A percentile compares a stretch with the other conserved stretches of the same genome.
phyloP scores from a whole-genome alignment of 495 filamentous ascomycete species.

The Hypoxylon trugodes region DNA sequence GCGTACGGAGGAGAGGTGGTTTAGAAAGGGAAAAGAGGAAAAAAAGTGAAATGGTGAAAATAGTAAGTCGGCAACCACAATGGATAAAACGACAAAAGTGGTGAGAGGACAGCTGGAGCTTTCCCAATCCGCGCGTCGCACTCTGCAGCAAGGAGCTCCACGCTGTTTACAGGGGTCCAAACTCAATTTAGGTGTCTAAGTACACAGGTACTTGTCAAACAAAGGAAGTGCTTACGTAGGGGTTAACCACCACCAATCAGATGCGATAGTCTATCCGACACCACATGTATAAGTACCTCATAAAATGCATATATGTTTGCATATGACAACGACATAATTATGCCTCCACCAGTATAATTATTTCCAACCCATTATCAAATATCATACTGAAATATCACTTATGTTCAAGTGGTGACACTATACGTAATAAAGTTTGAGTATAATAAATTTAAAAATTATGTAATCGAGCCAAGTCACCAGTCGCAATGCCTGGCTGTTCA shows the following conservation, averaged over 20 bases:
- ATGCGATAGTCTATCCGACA: neutral
- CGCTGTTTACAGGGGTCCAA: conserved; percentile 19
- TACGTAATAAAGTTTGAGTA: no score
- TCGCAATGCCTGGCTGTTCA: no score
- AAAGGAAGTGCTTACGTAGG: no score
- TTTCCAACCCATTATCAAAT: no score
- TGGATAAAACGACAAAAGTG: conserved; percentile 12
- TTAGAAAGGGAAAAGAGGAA: conserved; percentile 23
- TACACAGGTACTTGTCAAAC: neutral
- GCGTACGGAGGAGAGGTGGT: no score
- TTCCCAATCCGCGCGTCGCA: conserved; percentile 36
- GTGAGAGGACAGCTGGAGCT: conserved; percentile 45
- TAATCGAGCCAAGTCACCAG: no score
- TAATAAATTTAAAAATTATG: no score
- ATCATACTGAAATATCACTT: neutral
- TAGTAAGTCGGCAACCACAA: conserved; percentile 7
- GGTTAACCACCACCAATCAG: no score
- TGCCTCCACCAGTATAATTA: no score
- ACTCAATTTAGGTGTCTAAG: conserved; percentile 4
- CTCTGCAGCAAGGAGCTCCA: conserved; percentile 30
- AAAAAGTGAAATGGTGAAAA: conserved; percentile 9
- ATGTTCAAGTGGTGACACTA: no score
- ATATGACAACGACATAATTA: neutral
- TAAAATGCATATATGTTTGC: neutral
- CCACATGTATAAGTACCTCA: neutral